These are phyloP conservation scores for Pascua guehoae DNA, from an alignment of 1,284 basidiomycete species.

Conservation along the genomic window DNA sequence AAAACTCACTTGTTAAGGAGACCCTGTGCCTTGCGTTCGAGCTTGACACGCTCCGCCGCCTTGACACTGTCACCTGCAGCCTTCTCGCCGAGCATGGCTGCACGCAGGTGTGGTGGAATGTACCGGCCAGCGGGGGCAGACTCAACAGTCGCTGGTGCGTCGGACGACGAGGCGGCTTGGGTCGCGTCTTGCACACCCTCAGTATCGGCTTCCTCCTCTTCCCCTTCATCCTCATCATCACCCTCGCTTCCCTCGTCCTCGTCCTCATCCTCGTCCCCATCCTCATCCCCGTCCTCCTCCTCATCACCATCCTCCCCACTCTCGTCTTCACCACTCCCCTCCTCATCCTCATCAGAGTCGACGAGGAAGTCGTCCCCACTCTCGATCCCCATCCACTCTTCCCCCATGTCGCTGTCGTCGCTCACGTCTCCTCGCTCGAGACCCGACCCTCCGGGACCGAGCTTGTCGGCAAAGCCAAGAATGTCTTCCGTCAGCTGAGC, in stretches of 20 bases:
- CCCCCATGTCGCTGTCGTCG: conserved; percentile 5
- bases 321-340: conserved; percentile 4
- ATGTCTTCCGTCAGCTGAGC: conserved; percentile 51
- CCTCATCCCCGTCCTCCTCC: conserved; percentile 12
- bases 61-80: conserved; percentile 39
- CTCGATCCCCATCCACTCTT: conserved; percentile 2
- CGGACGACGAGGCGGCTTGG: neutral
- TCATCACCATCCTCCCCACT: conserved; percentile 7
- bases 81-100: conserved; percentile 44
- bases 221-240: conserved; percentile 14
- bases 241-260: conserved; percentile 6
- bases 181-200: conserved; percentile 19
- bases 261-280: conserved; percentile 6
- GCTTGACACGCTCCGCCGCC: conserved; percentile 60
- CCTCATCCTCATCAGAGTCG: conserved; percentile 13
- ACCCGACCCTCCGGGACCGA: conserved; percentile 31
- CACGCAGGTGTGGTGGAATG: conserved; percentile 55
- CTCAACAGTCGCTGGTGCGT: conserved; percentile 1
- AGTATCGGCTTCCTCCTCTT: conserved; percentile 17
- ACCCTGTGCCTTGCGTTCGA: conserved; percentile 79
- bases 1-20: conserved; percentile 70
- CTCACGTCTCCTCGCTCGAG: conserved; percentile 7
- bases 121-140: conserved; percentile 38
- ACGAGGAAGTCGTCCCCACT: conserved; percentile 8
- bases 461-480: conserved; percentile 50